Percentiles rank a stretch among this genome's conserved stretches.
Evolutionary conservation across 192 early-diverging fungal genomes (phyloP).

Genomic region (Umbelopsis isabellina): DNA sequence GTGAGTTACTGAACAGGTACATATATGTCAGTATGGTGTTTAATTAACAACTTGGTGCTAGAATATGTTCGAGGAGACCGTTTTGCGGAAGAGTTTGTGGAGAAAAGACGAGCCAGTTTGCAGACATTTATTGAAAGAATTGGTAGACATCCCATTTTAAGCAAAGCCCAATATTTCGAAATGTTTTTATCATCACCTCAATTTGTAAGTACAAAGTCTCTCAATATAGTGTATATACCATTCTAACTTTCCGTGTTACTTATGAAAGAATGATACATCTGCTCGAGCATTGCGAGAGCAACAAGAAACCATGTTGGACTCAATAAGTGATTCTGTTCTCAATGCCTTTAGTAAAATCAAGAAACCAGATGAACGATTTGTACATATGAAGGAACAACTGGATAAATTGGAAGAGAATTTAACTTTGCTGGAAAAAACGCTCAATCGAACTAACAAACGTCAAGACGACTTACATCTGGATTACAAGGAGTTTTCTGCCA

Average conservation of each 20-base stretch:
- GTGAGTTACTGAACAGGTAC: slow-evolving; percentile 41
- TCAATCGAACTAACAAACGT: slow-evolving; percentile 70
- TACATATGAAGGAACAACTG: slow-evolving; percentile 79
- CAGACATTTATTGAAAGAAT: slow-evolving; percentile 86
- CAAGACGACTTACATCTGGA: slow-evolving; percentile 77
- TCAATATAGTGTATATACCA: not conserved
- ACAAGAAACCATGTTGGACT: slow-evolving; percentile 75
- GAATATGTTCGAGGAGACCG: slow-evolving; percentile 96
- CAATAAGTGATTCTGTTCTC: slow-evolving; percentile 81
- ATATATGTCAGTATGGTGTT: not conserved
- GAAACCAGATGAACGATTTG: slow-evolving; percentile 84
- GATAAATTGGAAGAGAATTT: slow-evolving; percentile 89
- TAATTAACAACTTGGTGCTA: slow-evolving; percentile 22
- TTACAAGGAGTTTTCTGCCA: slow-evolving; percentile 77
- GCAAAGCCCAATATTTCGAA: slow-evolving; percentile 66
- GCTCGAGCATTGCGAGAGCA: slow-evolving; percentile 37
- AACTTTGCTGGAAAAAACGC: slow-evolving; percentile 76
- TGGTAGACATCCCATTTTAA: slow-evolving; percentile 82
- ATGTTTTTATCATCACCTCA: slow-evolving; percentile 87
- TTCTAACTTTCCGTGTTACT: not conserved
- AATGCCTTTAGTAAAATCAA: slow-evolving; percentile 95
- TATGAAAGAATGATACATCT: slow-evolving; percentile 37
- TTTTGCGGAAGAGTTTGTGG: slow-evolving; percentile 90
- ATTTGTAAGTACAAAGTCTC: slow-evolving; percentile 49
- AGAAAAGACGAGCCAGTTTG: slow-evolving; percentile 75